phyloP scores from a whole-genome alignment of 306 rosid species.

The Trichosanthes cucumerina region DNA sequence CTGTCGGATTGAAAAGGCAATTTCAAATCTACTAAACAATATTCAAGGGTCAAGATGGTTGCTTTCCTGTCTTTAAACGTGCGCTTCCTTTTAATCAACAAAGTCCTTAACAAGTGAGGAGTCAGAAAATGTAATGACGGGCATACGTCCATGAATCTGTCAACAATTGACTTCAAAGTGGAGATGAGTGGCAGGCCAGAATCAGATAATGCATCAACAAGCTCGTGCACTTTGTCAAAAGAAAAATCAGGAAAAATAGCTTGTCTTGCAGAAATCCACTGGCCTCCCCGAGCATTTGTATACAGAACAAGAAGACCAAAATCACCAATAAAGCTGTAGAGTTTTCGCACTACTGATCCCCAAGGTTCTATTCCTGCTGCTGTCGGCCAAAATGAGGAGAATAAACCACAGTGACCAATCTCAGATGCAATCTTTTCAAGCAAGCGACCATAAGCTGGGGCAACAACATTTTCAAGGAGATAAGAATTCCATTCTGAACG shows the following conservation, averaged over 20 bases:
- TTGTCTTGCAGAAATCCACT: slow-evolving; percentile 83
- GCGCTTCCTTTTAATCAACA: slow-evolving; percentile 77
- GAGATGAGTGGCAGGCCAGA: slow-evolving; percentile 66
- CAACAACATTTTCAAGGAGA: slow-evolving; percentile 85
- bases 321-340: slow-evolving; percentile 64
- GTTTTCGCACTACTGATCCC: slow-evolving; percentile 64
- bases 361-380: slow-evolving; percentile 75
- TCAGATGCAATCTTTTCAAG: slow-evolving; percentile 83
- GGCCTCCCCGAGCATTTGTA: slow-evolving; percentile 93
- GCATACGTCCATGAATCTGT: slow-evolving; percentile 73
- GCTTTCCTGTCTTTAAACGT: slow-evolving; percentile 73
- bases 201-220: slow-evolving; percentile 59
- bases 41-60: slow-evolving; percentile 74
- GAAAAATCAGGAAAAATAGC: slow-evolving; percentile 92
- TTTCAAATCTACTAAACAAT: slow-evolving; percentile 80
- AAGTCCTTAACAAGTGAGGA: slow-evolving; percentile 67
- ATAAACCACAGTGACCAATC: slow-evolving; percentile 68
- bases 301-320: slow-evolving; percentile 55
- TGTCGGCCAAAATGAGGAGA: slow-evolving; percentile 91
- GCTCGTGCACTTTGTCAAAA: slow-evolving; percentile 55
- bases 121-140: slow-evolving; percentile 80
- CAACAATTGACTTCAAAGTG: slow-evolving; percentile 55
- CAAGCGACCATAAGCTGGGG: slow-evolving; percentile 88
- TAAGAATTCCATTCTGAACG: slow-evolving; percentile 97
- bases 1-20: slow-evolving; percentile 50